Evolutionary conservation across 495 filamentous ascomycete species (phyloP), one percentile per base, ranked within the genome.

Genomic region (Collariella sp.): DNA sequence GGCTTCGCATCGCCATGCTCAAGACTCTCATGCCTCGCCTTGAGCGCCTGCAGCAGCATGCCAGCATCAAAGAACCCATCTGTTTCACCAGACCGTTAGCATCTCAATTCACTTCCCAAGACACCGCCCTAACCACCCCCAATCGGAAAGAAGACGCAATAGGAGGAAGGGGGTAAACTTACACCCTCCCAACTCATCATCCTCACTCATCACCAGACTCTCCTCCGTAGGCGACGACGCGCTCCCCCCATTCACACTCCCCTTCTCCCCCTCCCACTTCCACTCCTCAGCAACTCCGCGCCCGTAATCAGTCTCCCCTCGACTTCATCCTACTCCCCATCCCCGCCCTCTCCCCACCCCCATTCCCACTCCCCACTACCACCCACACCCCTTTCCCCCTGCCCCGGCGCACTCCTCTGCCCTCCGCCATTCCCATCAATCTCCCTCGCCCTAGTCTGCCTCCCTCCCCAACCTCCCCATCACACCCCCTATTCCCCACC

Each of bases 31-130:
- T 65, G 63, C 22, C 78, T 63, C 15, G 75, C 84, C 66, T 90
- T 91, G 24, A 95, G 79, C 10, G 89, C 90, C 67, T 91, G 87
- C 7, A 91, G 76, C 7, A 96, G 79, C 88, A 95, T 91, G 31
- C 90, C 90, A 2, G 90, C 88, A 71, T 96, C 90, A 71, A 96
- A 96, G 77, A 96, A 95, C 35, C 90, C 90, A 76, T 96, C 90
- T 96, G 61, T 33, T 26, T 9, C 15, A 1, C 2, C 2, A 7
- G 7, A 20, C 20, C 2, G 13, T 33, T 38, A 52, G 36, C 26
- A 11, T 15, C 6, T 42, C 9, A n/a, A n/a, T 18, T 18, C 12
- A 9, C 16, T 40, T 5, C 16, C 38, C 38, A n/a, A n/a, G 5
- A 4, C 26, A 31, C 26, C 26, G 26, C 26, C 4, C 4, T 5